Evolutionary conservation across 2,329 filamentous ascomycete species (phyloP).

Genomic region (Pyricularia sp.): DNA sequence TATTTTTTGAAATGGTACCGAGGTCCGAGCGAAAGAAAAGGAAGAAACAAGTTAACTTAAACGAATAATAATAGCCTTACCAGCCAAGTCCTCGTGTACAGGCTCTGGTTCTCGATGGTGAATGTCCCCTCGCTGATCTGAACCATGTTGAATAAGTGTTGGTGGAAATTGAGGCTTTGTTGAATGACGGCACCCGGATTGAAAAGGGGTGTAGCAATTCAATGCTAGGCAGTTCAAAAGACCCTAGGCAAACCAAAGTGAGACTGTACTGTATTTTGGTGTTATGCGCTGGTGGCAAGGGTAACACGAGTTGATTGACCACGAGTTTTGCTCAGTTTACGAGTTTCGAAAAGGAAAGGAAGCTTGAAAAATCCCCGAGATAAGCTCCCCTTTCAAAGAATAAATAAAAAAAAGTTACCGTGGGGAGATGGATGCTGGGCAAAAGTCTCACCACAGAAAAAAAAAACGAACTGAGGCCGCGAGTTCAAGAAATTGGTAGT

Average conservation of each 20-base stretch:
- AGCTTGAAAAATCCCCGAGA: not conserved
- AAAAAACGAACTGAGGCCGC: not conserved
- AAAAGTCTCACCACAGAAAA: not conserved
- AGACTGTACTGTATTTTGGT: not conserved
- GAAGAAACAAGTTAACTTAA: not conserved
- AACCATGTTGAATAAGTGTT: slow-evolving; percentile 22
- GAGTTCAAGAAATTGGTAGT: not conserved
- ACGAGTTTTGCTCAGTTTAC: not conserved
- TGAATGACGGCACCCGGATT: not conserved
- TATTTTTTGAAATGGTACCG: not conserved
- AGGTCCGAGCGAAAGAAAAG: not conserved
- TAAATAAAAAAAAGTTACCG: not conserved
- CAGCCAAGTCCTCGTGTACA: slow-evolving; percentile 51
- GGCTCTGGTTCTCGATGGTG: slow-evolving; percentile 29
- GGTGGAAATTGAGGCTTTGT: not conserved
- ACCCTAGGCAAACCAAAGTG: too few relatives aligned
- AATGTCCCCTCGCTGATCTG: slow-evolving; percentile 40
- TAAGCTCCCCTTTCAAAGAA: not conserved
- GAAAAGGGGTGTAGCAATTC: not conserved
- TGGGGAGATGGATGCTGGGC: not conserved
- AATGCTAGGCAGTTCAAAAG: not conserved
- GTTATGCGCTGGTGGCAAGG: not conserved
- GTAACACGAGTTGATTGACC: not conserved
- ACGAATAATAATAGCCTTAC: slow-evolving; percentile 26
- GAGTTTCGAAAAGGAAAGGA: not conserved